A percentile compares a stretch with the other conserved stretches of the same genome.
Conservation (phyloP, 164 flowering plant species). For the Kalanchoe fedtschenkoi region DNA sequence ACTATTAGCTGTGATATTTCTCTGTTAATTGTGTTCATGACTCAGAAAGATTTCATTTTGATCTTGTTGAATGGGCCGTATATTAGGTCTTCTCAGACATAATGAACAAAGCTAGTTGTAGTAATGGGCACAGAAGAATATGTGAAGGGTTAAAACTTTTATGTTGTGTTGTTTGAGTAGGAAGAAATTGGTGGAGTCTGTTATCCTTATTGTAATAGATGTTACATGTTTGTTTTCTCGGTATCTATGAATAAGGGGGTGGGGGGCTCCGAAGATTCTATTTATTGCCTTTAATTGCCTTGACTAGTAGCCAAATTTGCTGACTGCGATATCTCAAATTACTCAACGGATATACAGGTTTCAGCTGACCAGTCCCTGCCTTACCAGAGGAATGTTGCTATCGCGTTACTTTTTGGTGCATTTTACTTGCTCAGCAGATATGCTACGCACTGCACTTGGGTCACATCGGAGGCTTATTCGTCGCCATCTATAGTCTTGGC, state of each 20-base stretch:
- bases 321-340: neutral
- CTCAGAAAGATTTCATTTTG: no score
- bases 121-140: no score
- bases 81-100: no score
- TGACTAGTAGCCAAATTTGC: neutral
- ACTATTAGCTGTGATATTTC: no score
- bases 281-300: neutral
- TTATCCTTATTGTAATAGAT: neutral
- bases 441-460: conserved; percentile 96
- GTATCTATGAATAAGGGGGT: neutral
- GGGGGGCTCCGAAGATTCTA: neutral
- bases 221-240: neutral
- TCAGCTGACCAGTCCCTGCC: conserved; percentile 73
- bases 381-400: conserved; percentile 73
- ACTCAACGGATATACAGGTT: conserved; percentile 30
- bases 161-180: no score
- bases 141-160: no score
- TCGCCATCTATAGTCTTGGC: conserved; percentile 98
- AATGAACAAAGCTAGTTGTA: no score
- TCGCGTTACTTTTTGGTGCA: conserved; percentile 79
- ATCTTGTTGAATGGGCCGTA: no score
- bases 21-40: no score
- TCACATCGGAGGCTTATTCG: conserved; percentile 97
- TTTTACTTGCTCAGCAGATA: conserved; percentile 81
- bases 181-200: neutral